Base-by-base conservation (phyloP, 2,329 filamentous ascomycete species). In the Exophiala aquamarina region DNA sequence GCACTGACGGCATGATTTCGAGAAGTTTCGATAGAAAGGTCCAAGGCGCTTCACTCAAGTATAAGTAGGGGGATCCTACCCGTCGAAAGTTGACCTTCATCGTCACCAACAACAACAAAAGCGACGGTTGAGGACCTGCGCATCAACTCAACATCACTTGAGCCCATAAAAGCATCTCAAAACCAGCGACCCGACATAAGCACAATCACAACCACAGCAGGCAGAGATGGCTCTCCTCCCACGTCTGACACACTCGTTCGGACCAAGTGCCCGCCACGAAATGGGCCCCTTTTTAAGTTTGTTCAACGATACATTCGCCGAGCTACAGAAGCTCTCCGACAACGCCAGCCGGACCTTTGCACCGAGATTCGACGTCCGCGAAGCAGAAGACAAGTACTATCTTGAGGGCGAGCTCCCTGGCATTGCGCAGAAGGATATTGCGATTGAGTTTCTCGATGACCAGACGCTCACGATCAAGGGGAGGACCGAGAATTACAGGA, bases 401-500 rank as follows among this genome's bases (percentile, higher is more conserved):
- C 66, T 76, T 11, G 69, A 76, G 38, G 73, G 73, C n/a, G 74
- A 77, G 44, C 60, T 76, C 1, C 72, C 74, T 1, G 74, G 74
- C 10, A 64, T 75, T 45, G 61, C 62, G 17, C 68, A 73, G 55
- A 68, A 73, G 49, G 63, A 73, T 44, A 59, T 76, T 40, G 62
- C 70, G 33, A 70, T 76, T 40, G 70, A 74, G 44, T 76, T 75
- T 58, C 61, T 67, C 41, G 73, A 76, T 50, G 60, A 68, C 7
- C 66, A 72, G 31, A 76, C 71, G 3, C 62, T 76, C 10, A 63
- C 70, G 34, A 63, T 76, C 46, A 70, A 70, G 50, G 72, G 73
- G 18, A 63, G 61, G 31, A 64, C 63, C 21, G 71, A 73, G 59
- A 64, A 63, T 35, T 60, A 62, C 42, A 65, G 62, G 44, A 55